Percentiles rank a stretch among this genome's conserved stretches.
Conservation (phyloP, 2,329 filamentous ascomycete genomes). For the Ceratocystis huliohia region DNA sequence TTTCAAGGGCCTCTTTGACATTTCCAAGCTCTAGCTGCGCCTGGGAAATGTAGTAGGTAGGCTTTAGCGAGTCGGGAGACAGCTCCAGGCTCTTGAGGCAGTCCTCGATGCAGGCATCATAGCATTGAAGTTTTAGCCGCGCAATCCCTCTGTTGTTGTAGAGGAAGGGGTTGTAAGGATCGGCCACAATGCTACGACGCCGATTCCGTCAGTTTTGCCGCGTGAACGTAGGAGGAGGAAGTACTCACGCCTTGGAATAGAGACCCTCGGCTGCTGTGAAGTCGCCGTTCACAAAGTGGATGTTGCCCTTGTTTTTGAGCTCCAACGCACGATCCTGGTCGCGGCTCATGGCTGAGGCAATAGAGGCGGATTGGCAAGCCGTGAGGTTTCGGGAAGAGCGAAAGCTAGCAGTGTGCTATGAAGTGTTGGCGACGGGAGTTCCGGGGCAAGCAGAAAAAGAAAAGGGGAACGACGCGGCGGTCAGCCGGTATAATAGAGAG, state of each 20-base stretch:
- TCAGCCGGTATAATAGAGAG: not conserved
- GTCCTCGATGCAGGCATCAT: constrained; percentile 64
- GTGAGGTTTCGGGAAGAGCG: too few species aligned
- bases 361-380: not conserved
- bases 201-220: not conserved
- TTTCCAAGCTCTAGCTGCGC: constrained; percentile 64
- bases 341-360: not conserved
- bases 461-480: not conserved
- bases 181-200: constrained; percentile 53
- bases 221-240: not conserved
- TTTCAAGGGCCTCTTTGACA: constrained; percentile 39
- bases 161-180: constrained; percentile 62
- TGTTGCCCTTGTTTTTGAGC: constrained; percentile 50
- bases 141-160: constrained; percentile 86
- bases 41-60: constrained; percentile 69
- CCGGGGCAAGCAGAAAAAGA: not conserved
- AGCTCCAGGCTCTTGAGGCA: constrained; percentile 63
- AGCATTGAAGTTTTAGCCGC: constrained; percentile 59
- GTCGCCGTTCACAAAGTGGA: constrained; percentile 51
- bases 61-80: constrained; percentile 58
- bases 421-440: too few species aligned
- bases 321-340: constrained; percentile 27
- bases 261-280: constrained; percentile 52
- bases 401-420: too few species aligned
- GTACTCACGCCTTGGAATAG: constrained; percentile 57